phyloP scores from a whole-genome alignment of 1,284 basidiomycete species.

The Ceratobasidium sp. region DNA sequence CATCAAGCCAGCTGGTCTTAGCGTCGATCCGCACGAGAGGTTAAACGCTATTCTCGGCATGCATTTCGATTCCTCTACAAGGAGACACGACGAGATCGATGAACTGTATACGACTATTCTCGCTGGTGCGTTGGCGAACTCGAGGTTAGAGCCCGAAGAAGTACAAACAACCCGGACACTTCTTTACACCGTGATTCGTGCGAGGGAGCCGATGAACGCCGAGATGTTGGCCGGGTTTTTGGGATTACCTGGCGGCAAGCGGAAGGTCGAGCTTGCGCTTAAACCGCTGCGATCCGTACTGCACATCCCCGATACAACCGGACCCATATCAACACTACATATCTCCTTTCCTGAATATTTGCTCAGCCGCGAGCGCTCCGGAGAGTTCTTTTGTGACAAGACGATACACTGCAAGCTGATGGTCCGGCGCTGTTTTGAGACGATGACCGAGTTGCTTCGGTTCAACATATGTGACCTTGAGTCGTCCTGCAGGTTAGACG shows the following conservation, averaged over 20 bases:
- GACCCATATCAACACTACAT: slow-evolving; percentile 8
- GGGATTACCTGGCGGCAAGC: too few species aligned
- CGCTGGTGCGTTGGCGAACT: not conserved
- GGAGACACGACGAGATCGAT: slow-evolving; percentile 13
- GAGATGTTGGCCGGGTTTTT: not conserved
- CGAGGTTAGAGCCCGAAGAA: not conserved
- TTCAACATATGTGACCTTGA: slow-evolving; percentile 25
- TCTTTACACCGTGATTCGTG: slow-evolving; percentile 9
- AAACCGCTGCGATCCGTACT: slow-evolving; percentile 13
- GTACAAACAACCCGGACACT: not conserved
- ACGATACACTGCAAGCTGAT: not conserved
- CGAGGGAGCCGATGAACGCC: slow-evolving; percentile 10
- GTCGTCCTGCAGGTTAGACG: not conserved
- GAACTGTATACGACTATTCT: slow-evolving; percentile 5
- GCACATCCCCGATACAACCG: not conserved
- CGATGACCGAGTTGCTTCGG: not conserved
- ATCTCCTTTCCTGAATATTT: slow-evolving; percentile 20
- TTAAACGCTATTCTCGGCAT: not conserved
- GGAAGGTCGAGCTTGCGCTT: not conserved
- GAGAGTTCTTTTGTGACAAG: slow-evolving; percentile 10
- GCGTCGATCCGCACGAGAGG: not conserved
- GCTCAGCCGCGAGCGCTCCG: not conserved
- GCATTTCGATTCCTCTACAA: not conserved
- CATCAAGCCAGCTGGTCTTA: not conserved
- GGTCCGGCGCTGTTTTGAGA: not conserved